phyloP scores from a whole-genome alignment of 2,329 filamentous ascomycete species.

The Hypoxylon rubiginosum region DNA sequence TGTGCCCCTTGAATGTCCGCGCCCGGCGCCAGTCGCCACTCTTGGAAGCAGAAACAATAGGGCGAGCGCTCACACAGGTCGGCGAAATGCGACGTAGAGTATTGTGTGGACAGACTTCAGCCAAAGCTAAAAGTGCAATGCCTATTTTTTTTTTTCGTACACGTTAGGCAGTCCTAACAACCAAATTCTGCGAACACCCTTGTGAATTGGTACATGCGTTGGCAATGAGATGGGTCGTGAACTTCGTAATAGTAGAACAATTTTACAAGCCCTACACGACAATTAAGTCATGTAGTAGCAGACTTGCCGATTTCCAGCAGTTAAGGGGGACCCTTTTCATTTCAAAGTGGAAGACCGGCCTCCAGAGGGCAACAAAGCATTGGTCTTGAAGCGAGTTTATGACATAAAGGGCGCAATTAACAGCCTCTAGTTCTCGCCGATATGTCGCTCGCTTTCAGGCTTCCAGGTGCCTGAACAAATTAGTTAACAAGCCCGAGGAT shows the following conservation, averaged over 20 bases:
- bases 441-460: conserved; percentile 77
- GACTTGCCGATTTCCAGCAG: conserved; percentile 9
- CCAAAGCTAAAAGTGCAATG: conserved; percentile 11
- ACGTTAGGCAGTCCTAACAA: conserved; percentile 7
- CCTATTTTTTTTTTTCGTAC: not conserved
- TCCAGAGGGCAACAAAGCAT: conserved; percentile 2
- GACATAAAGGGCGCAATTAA: conserved; percentile 40
- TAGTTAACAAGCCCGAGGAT: conserved; percentile 38
- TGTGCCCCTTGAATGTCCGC: conserved; percentile 22
- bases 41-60: conserved; percentile 18
- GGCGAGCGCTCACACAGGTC: conserved; percentile 29
- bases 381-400: conserved; percentile 29
- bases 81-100: conserved; percentile 2
- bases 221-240: conserved; percentile 30
- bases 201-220: conserved; percentile 16
- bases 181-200: conserved; percentile 1
- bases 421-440: conserved; percentile 64
- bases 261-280: conserved; percentile 30
- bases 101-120: conserved; percentile 1
- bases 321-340: conserved; percentile 1
- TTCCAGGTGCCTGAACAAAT: conserved; percentile 76
- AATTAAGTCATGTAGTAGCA: conserved; percentile 7
- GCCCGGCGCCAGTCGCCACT: conserved; percentile 25
- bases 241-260: conserved; percentile 34
- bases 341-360: not conserved